Evolutionary conservation across 2,329 filamentous ascomycete genomes (phyloP).

Genomic region (Exophiala lecanii-corni): DNA sequence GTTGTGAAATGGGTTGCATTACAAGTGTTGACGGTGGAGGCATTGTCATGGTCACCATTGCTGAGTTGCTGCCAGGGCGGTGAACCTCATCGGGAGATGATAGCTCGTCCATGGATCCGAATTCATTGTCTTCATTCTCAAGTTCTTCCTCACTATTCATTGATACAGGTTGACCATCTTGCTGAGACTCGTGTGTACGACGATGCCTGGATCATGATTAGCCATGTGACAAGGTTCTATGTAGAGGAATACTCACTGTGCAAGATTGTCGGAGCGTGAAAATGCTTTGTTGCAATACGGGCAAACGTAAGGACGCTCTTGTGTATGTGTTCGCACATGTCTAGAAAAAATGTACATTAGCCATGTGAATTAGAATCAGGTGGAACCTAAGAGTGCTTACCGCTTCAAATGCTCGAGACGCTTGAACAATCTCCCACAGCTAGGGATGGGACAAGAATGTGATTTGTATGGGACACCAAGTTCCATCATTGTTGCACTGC

Average conservation of each 20-base stretch:
- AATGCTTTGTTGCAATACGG: constrained; percentile 98
- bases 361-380: constrained; percentile 47
- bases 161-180: constrained; percentile 47
- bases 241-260: constrained; percentile 63
- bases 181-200: constrained; percentile 74
- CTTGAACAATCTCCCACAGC: constrained; percentile 96
- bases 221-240: not conserved
- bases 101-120: constrained; percentile 73
- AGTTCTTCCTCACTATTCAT: constrained; percentile 68
- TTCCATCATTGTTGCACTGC: constrained; percentile 95
- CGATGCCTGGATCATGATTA: constrained; percentile 55
- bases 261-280: constrained; percentile 96
- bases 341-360: constrained; percentile 56
- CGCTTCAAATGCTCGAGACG: constrained; percentile 97
- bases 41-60: constrained; percentile 23
- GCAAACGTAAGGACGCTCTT: constrained; percentile 98
- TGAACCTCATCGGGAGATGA: constrained; percentile 51
- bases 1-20: constrained; percentile 25
- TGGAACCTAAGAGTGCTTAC: constrained; percentile 56
- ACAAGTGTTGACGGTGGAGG: constrained; percentile 25
- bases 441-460: constrained; percentile 98
- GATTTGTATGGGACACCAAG: constrained; percentile 94
- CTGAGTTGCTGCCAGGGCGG: constrained; percentile 17
- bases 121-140: constrained; percentile 81
- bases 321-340: constrained; percentile 98